Base-by-base conservation (phyloP, 2,329 filamentous ascomycete species). In the Trichoderma hamatum region DNA sequence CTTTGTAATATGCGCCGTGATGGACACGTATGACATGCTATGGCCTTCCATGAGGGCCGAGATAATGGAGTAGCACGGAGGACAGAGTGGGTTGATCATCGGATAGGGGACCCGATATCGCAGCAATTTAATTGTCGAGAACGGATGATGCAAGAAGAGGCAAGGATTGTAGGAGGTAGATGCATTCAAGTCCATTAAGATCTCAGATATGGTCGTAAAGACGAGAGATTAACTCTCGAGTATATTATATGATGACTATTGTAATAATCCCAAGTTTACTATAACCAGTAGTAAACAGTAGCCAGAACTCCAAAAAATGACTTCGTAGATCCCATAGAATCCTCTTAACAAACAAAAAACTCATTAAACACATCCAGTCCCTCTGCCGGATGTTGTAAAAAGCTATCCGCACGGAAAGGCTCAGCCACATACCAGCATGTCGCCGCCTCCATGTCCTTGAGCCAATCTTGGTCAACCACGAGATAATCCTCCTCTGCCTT, bases 351-450 rank as follows among this genome's bases (percentile, higher is more conserved):
- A 21, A 36, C 54, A 21, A 59, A 67, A 59, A 67, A 58, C 30
- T 67, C 64, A 21, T 67, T 59, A 3, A 67, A 32, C 10, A 59
- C 54, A 6, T 67, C 64, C 54, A 59, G 34, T 51, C 64, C 64
- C 39, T 67, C 64, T 2, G 39, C 64, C 2, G 64, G 39, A 59
- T 51, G 10, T 3, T 67, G 52, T n/a, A 67, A 11, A 32, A 67
- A 67, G 39, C 64, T 59, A 10, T 67, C 64, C 36, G 64, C 64
- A n/a, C 64, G 46, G 34, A 34, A 67, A 2, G 64, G 64, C 30
- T 67, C 64, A 3, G 64, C 64, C 64, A 67, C 64, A n/a, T 59
- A 59, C 64, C 64, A 67, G 10, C 64, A 67, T 11, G 64, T 67
- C 64, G 64, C 64, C 0, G 64, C 64, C 54, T 67, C 64, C 64